Conservation (phyloP, 1,139 yeast genomes). For the Yamadazyma spencermartinsiae region DNA sequence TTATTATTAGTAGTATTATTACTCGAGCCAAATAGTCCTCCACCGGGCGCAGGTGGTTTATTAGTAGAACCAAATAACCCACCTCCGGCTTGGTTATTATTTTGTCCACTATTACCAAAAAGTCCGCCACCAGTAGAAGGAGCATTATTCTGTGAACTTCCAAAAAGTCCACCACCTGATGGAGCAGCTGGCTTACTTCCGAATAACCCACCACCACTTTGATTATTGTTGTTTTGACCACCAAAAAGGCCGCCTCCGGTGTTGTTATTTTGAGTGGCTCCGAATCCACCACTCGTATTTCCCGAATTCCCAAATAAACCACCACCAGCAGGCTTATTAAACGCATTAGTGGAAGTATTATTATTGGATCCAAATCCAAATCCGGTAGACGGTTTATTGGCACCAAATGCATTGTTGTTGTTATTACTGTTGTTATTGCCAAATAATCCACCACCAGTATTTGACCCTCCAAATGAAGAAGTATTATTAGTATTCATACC, state of each 20-base stretch:
- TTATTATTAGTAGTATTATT: conserved; percentile 3
- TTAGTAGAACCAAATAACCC: conserved; percentile 25
- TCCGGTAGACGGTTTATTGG: conserved; percentile 17
- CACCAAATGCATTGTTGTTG: conserved; percentile 15
- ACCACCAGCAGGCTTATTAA: conserved; percentile 17
- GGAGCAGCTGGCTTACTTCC: conserved; percentile 17
- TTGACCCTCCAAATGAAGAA: conserved; percentile 9
- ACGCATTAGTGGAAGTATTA: conserved; percentile 18
- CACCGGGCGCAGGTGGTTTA: conserved; percentile 16
- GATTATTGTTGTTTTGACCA: conserved; percentile 7
- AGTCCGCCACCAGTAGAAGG: conserved; percentile 21
- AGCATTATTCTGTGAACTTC: conserved; percentile 13
- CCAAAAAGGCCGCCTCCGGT: conserved; percentile 23
- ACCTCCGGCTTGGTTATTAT: conserved; percentile 17
- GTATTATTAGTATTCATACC: conserved; percentile 21
- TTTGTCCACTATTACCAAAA: conserved; percentile 19
- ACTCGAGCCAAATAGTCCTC: conserved; percentile 25
- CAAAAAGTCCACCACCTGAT: conserved; percentile 21
- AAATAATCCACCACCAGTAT: conserved; percentile 18
- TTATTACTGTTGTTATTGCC: conserved; percentile 15
- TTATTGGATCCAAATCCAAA: conserved; percentile 24
- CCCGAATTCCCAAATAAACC: conserved; percentile 27
- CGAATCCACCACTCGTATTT: conserved; percentile 18
- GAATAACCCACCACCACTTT: conserved; percentile 18
- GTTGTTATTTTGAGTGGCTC: conserved; percentile 17